A percentile compares a stretch with the other conserved stretches of the same genome.
Evolutionary conservation across 108 stramenopile genomes (phyloP).

Genomic region (Bacterosira constricta): DNA sequence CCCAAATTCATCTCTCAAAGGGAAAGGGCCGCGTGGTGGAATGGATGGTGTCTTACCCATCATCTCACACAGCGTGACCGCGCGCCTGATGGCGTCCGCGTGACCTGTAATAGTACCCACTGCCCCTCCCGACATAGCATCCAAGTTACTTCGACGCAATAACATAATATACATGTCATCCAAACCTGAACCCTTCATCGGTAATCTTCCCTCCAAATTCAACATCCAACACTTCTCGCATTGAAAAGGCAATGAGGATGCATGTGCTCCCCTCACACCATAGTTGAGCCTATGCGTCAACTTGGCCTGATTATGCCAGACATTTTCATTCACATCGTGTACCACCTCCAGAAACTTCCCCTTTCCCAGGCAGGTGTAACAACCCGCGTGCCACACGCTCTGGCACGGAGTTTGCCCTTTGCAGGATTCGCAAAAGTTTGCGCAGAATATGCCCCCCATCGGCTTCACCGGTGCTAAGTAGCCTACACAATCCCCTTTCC

Average conservation of each 20-base stretch:
- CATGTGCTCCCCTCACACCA: conserved; percentile 35
- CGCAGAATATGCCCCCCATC: neutral
- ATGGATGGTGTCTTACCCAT: conserved; percentile 10
- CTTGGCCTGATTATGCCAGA: conserved; percentile 1
- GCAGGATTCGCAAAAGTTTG: too few species aligned
- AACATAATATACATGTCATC: conserved; percentile 1
- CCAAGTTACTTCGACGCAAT: conserved; percentile 52
- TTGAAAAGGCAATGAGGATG: conserved; percentile 43
- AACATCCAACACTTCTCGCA: conserved; percentile 52
- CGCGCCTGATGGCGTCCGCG: neutral
- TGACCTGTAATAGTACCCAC: neutral
- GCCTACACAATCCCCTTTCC: conserved; percentile 10
- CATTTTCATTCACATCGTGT: conserved; percentile 18
- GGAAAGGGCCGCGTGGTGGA: conserved; percentile 21
- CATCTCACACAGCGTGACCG: neutral
- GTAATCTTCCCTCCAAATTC: conserved; percentile 1
- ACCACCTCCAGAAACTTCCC: conserved; percentile 7
- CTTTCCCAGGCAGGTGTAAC: conserved; percentile 34
- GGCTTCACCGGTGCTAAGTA: conserved; percentile 3
- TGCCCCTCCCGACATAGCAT: conserved; percentile 27
- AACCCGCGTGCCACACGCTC: conserved; percentile 17
- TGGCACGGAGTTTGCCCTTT: conserved; percentile 30
- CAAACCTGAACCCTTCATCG: neutral
- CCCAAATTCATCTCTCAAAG: conserved; percentile 26
- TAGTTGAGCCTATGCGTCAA: neutral